phyloP scores from a whole-genome alignment of 1,284 basidiomycete genomes.

The Earliella scabrosa region DNA sequence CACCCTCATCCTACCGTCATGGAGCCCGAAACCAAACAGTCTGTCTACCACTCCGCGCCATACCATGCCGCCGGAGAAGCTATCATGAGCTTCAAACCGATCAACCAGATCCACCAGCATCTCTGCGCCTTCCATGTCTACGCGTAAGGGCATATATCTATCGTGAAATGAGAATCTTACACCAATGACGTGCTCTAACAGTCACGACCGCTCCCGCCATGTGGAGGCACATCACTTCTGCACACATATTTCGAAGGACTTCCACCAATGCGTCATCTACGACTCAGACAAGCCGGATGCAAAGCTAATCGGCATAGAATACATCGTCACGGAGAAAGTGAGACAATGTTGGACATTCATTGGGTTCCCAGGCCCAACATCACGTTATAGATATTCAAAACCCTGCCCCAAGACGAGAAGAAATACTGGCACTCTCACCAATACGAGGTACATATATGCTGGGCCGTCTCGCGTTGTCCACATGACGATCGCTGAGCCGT shows the following conservation, averaged over 20 bases:
- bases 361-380: too few species aligned
- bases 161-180: background rate
- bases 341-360: background rate
- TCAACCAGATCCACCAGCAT: constrained; percentile 52
- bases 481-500: too few species aligned
- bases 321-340: constrained; percentile 49
- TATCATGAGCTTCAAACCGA: constrained; percentile 50
- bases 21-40: constrained; percentile 32
- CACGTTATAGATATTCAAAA: constrained; percentile 39
- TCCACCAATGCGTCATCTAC: constrained; percentile 46
- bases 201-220: constrained; percentile 42
- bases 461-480: too few species aligned
- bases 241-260: constrained; percentile 38
- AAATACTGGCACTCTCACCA: constrained; percentile 53
- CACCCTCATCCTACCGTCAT: too few species aligned
- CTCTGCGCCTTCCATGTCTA: constrained; percentile 49
- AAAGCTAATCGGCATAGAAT: constrained; percentile 56
- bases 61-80: constrained; percentile 40
- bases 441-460: constrained; percentile 28
- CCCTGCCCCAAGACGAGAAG: constrained; percentile 49
- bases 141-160: background rate
- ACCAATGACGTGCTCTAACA: constrained; percentile 16
- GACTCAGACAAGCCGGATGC: constrained; percentile 49
- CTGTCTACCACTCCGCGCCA: constrained; percentile 31
- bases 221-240: constrained; percentile 50